phyloP scores from a whole-genome alignment of 768 basidiomycete species.

The Russula lepida region DNA sequence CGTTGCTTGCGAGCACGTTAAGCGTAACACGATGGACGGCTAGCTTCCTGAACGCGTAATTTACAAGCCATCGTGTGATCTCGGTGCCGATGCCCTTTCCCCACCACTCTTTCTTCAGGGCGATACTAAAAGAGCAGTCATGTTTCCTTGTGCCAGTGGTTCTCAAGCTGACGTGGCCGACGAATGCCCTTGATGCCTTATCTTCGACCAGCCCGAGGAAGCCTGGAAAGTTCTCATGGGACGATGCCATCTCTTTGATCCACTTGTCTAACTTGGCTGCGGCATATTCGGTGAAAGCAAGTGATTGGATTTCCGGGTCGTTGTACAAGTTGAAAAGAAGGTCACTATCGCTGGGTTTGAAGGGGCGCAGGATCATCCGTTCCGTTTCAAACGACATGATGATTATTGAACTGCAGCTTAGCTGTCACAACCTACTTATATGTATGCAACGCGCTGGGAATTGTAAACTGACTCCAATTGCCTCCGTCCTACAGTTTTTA shows the following conservation, averaged over 20 bases:
- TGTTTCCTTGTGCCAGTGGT: background rate
- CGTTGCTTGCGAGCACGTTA: slow-evolving; percentile 6
- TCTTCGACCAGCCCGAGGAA: slow-evolving; percentile 15
- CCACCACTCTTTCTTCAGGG: slow-evolving; percentile 14
- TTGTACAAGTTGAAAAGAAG: slow-evolving; percentile 5
- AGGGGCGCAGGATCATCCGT: slow-evolving; percentile 3
- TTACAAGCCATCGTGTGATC: slow-evolving; percentile 11
- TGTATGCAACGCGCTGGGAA: background rate
- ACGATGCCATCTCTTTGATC: slow-evolving; percentile 2
- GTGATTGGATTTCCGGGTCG: slow-evolving; percentile 15
- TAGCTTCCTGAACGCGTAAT: slow-evolving; percentile 2
- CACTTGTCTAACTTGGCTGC: slow-evolving; percentile 1
- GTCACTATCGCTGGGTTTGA: slow-evolving; percentile 9
- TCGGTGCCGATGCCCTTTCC: slow-evolving; percentile 18
- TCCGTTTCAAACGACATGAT: slow-evolving; percentile 3
- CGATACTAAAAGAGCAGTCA: slow-evolving; percentile 2
- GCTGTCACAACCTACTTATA: background rate
- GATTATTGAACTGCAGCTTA: slow-evolving; percentile 20
- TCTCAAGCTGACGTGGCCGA: slow-evolving; percentile 11
- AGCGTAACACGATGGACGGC: slow-evolving; percentile 11
- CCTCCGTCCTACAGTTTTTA: background rate
- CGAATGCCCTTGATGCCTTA: slow-evolving; percentile 6
- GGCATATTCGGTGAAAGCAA: slow-evolving; percentile 9
- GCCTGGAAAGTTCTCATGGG: background rate
- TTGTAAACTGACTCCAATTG: background rate